These are phyloP conservation scores for Hypoxylon crocopeplum DNA, from an alignment of 495 filamentous ascomycete species.

Conservation along the genomic window DNA sequence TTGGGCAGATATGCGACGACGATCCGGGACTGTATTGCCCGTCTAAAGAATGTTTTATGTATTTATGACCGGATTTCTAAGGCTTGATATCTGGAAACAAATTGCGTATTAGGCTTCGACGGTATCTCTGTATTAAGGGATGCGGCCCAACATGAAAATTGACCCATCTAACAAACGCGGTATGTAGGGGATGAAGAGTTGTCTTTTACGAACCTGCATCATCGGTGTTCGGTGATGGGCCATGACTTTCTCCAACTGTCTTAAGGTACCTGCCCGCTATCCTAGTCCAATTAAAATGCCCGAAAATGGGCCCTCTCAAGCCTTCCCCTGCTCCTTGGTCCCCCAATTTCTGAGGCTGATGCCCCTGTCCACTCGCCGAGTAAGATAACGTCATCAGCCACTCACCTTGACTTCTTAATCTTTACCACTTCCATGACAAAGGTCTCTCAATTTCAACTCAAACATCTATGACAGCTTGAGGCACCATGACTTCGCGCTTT, in stretches of 20 bases:
- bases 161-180: too few relatives aligned
- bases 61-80: too few relatives aligned
- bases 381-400: too few relatives aligned
- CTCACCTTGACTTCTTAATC: too few relatives aligned
- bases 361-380: conserved; percentile 10
- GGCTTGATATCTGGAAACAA: too few relatives aligned
- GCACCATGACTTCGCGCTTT: too few relatives aligned
- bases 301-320: conserved; percentile 4
- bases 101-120: conserved; percentile 9
- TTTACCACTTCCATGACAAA: too few relatives aligned
- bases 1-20: conserved; percentile 32
- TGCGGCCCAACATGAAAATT: conserved; percentile 28
- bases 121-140: conserved; percentile 4
- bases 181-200: conserved; percentile 17
- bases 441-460: too few relatives aligned
- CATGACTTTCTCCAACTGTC: too few relatives aligned
- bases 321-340: not conserved
- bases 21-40: conserved; percentile 1
- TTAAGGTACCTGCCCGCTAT: too few relatives aligned
- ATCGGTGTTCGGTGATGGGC: conserved; percentile 21
- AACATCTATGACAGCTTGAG: too few relatives aligned
- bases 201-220: conserved; percentile 10
- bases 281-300: conserved; percentile 15
- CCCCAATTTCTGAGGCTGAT: conserved; percentile 14
- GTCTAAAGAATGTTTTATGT: not conserved